Conservation (phyloP, 2,329 filamentous ascomycete species). For the Ophiosphaerella herpotricha region DNA sequence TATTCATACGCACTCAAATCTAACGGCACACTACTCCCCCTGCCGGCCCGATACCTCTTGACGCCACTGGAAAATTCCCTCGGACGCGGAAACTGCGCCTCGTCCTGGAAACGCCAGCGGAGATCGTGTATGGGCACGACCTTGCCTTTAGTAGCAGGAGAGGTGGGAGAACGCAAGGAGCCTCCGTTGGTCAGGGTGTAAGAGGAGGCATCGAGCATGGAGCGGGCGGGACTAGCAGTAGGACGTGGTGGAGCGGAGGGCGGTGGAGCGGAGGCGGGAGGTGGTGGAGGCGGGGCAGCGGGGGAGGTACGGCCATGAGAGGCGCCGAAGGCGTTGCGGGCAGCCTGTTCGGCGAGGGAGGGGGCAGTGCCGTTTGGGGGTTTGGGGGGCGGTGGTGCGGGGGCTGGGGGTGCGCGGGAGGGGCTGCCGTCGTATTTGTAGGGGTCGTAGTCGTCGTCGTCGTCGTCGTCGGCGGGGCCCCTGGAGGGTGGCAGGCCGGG, state of each 20-base stretch:
- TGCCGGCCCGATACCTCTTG: slow-evolving; percentile 84
- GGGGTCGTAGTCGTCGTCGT: slow-evolving; percentile 35
- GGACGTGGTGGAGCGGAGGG: slow-evolving; percentile 43
- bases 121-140: slow-evolving; percentile 70
- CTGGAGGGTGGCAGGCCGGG: slow-evolving; percentile 51
- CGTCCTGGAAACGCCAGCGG: slow-evolving; percentile 86
- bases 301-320: slow-evolving; percentile 44
- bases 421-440: slow-evolving; percentile 50
- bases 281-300: slow-evolving; percentile 48
- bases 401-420: slow-evolving; percentile 18
- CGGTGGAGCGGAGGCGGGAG: slow-evolving; percentile 54
- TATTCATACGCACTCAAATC: slow-evolving; percentile 69
- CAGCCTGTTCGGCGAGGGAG: slow-evolving; percentile 63
- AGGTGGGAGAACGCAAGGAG: slow-evolving; percentile 26
- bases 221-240: slow-evolving; percentile 53
- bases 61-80: slow-evolving; percentile 75
- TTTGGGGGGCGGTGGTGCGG: slow-evolving; percentile 58
- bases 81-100: slow-evolving; percentile 81
- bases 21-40: slow-evolving; percentile 91
- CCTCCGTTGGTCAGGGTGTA: slow-evolving; percentile 65
- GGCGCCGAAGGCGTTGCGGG: slow-evolving; percentile 58
- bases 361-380: slow-evolving; percentile 46
- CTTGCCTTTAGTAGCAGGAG: slow-evolving; percentile 25
- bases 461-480: slow-evolving; percentile 15
- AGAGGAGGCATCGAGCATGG: slow-evolving; percentile 74